Evolutionary conservation across 225 moss, liverwort and hornwort species (phyloP), one percentile per base, ranked within the genome.

Genomic region (Physcomitrellopsis africana): DNA sequence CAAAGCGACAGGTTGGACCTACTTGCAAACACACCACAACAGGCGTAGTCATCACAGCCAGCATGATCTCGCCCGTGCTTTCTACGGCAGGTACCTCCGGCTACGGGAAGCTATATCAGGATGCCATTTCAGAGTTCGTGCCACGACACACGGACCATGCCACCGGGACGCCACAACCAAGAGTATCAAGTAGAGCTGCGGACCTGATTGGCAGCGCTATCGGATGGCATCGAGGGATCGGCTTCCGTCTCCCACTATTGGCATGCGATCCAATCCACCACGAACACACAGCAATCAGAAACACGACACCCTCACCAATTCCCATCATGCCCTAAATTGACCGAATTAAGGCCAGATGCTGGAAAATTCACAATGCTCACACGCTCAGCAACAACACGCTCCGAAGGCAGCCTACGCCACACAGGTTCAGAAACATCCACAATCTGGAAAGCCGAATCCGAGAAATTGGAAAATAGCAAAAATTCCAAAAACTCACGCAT

Each of bases 221-320:
- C 83, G 48, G 88, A 85, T 79, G 85, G 85, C 85, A 88, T 87
- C 82, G 84, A 84, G 75, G 77, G 85, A 82, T 87, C 87, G 52
- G 68, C 85, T 69, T 84, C 87, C n/a, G 77, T 65, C 74, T 87
- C 87, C 80, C 72, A 65, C 68, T 74, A 84, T 84, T 87, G 82
- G 29, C 69, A 70, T 53, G 73, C 72, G 73, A 79, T 57, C 83
- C 51, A 67, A 7, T 52, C 76, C 78, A 54, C 26, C 55, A 58
- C 37, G 10, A 65, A 59, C 60, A 70, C 41, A 60, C 49, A 45
- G 58, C 53, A 68, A 51, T 74, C 23, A 85, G 72, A 77, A 80
- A 64, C 60, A 29, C 69, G 7, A n/a, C 53, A 37, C 74, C 58
- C 29, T 66, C 66, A 15, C 72, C 23, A 74, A 70, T 51, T 64